These are phyloP conservation scores for Leersia perrieri DNA, from an alignment of 176 grass and related monocot genomes.

Conservation along the genomic window DNA sequence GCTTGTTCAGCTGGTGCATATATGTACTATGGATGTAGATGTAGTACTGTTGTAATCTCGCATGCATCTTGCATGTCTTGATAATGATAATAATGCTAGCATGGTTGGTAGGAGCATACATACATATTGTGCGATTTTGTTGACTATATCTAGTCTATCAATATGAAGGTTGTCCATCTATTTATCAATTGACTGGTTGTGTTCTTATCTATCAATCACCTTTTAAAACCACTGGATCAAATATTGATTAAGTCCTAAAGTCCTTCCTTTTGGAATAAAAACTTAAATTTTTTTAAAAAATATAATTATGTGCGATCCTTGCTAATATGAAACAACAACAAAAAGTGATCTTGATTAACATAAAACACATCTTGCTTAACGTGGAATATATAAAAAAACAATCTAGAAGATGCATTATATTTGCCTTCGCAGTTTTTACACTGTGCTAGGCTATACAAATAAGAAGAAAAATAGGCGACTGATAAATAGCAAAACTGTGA, in stretches of 20 bases:
- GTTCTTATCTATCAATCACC: neutral
- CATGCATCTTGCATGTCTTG: neutral
- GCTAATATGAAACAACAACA: neutral
- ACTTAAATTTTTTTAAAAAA: too few species aligned
- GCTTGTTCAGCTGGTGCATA: neutral
- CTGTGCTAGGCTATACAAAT: too few species aligned
- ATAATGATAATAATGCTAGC: neutral
- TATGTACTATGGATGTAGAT: neutral
- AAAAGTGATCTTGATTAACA: neutral
- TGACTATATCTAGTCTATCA: neutral
- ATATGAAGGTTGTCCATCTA: neutral
- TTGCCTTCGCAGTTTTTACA: too few species aligned
- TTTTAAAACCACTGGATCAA: neutral
- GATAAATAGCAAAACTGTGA: too few species aligned
- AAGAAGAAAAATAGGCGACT: too few species aligned
- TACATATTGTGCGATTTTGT: neutral
- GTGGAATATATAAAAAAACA: neutral
- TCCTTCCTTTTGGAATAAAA: neutral
- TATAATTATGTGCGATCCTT: neutral
- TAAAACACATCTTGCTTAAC: neutral
- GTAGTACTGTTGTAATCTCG: neutral
- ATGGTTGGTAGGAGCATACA: neutral
- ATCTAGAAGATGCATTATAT: neutral
- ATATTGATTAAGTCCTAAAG: neutral
- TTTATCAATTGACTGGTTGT: neutral